Percentiles rank a stretch among this genome's conserved stretches.
Conservation (phyloP, 2,329 filamentous ascomycete species). For the Chaetothyriales sp. region DNA sequence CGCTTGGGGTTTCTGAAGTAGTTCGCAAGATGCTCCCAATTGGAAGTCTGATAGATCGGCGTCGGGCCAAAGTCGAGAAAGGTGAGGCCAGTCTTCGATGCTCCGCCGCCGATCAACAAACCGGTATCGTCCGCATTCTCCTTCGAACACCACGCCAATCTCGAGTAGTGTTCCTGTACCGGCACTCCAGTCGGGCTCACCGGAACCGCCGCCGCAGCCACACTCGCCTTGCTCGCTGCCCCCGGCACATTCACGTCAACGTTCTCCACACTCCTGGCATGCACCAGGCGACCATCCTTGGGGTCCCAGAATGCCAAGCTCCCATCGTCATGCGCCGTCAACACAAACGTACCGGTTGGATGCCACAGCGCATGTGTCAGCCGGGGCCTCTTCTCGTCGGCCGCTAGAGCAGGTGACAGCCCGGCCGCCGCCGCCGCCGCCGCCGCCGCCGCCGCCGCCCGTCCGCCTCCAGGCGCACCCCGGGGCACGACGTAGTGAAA, state of each 20-base stretch:
- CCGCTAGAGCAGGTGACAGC: too few relatives aligned
- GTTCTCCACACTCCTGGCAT: slow-evolving; percentile 66
- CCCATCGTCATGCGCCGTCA: slow-evolving; percentile 78
- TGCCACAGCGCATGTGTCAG: slow-evolving; percentile 84
- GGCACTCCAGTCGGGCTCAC: slow-evolving; percentile 17
- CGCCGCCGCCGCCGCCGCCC: slow-evolving; percentile 37
- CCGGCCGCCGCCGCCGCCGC: slow-evolving; percentile 36
- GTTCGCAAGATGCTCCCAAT: slow-evolving; percentile 66
- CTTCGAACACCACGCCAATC: slow-evolving; percentile 86
- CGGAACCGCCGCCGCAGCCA: slow-evolving; percentile 22
- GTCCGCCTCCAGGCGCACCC: slow-evolving; percentile 59
- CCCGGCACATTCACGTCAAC: slow-evolving; percentile 56
- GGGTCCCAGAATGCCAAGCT: slow-evolving; percentile 90
- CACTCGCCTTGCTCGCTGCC: slow-evolving; percentile 25
- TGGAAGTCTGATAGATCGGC: slow-evolving; percentile 78
- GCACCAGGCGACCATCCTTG: slow-evolving; percentile 69
- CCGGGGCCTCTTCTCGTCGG: slow-evolving; percentile 52
- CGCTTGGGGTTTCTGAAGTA: slow-evolving; percentile 67
- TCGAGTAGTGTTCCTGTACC: slow-evolving; percentile 58
- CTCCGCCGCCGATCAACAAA: slow-evolving; percentile 70
- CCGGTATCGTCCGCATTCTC: slow-evolving; percentile 86
- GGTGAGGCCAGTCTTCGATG: slow-evolving; percentile 57
- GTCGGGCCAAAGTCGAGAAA: slow-evolving; percentile 82
- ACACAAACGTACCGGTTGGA: slow-evolving; percentile 76
- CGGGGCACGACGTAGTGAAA: slow-evolving; percentile 70